Evolutionary conservation across 768 basidiomycete species (phyloP).

Genomic region (Mycena venus): DNA sequence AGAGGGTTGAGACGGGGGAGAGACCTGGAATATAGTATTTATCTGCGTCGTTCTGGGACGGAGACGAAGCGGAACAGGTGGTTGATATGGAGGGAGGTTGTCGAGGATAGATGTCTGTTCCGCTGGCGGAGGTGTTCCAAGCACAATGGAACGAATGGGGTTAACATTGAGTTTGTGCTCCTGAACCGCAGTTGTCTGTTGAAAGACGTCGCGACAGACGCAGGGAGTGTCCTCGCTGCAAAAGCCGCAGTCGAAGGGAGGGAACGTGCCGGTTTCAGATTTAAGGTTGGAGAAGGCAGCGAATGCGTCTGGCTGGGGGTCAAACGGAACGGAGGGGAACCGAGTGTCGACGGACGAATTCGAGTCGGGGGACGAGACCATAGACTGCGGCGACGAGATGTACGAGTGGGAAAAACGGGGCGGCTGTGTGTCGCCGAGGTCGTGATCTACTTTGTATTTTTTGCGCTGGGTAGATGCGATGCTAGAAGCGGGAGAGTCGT

Average conservation of each 20-base stretch:
- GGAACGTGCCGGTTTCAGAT: constrained; percentile 46
- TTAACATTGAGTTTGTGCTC: constrained; percentile 33
- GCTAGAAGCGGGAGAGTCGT: constrained; percentile 57
- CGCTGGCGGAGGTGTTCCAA: constrained; percentile 39
- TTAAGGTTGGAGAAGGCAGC: constrained; percentile 45
- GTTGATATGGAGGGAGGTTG: constrained; percentile 83
- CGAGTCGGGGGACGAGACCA: constrained; percentile 66
- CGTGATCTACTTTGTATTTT: constrained; percentile 39
- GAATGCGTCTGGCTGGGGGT: constrained; percentile 44
- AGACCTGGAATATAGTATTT: constrained; percentile 69
- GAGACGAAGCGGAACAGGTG: constrained; percentile 85
- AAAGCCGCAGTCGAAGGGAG: constrained; percentile 78
- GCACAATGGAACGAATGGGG: constrained; percentile 41
- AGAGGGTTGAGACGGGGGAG: constrained; percentile 45
- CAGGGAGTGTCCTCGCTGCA: constrained; percentile 80
- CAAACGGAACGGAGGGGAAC: constrained; percentile 50
- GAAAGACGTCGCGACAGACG: constrained; percentile 79
- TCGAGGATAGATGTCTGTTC: constrained; percentile 74
- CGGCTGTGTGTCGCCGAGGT: constrained; percentile 47
- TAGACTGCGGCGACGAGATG: constrained; percentile 60
- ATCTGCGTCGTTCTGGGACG: constrained; percentile 50
- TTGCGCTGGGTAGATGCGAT: constrained; percentile 32
- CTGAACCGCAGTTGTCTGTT: constrained; percentile 57
- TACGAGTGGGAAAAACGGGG: constrained; percentile 52
- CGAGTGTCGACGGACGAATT: constrained; percentile 49